Evolutionary conservation across 148 eudicot genomes (phyloP).

Genomic region (Polygonum maritimum): DNA sequence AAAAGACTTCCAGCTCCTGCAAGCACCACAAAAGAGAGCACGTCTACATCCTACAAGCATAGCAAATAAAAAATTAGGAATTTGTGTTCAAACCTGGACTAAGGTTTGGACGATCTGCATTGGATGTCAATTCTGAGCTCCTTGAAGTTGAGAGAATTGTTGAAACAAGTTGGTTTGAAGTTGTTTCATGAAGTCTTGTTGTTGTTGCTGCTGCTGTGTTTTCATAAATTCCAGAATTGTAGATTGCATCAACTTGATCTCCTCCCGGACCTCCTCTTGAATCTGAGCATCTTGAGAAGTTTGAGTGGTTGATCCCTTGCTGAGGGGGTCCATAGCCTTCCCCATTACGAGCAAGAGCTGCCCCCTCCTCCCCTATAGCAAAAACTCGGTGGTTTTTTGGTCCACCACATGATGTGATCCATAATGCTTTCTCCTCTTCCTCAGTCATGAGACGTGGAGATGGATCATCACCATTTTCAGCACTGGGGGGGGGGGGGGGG

Average conservation of each 20-base stretch:
- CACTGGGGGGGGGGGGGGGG: background rate
- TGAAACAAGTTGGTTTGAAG: too few species aligned
- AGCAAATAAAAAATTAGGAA: too few species aligned
- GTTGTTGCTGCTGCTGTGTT: too few species aligned
- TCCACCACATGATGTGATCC: background rate
- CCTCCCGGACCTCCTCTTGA: background rate
- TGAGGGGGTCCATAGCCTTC: background rate
- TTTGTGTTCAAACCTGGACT: too few species aligned
- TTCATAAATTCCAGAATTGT: background rate
- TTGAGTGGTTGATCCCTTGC: background rate
- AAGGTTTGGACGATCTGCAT: too few species aligned
- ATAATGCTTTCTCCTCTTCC: background rate
- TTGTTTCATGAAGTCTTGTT: too few species aligned
- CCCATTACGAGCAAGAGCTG: background rate
- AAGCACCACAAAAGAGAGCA: too few species aligned
- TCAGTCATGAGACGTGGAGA: background rate
- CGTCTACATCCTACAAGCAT: too few species aligned
- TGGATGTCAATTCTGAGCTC: too few species aligned
- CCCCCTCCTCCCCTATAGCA: background rate
- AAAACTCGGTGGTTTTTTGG: background rate
- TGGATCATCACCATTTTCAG: background rate
- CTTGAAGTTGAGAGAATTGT: too few species aligned
- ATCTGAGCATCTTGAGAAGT: background rate
- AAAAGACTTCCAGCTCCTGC: too few species aligned
- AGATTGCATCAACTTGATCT: background rate